Percentiles rank a stretch among this genome's conserved stretches.
Evolutionary conservation across 23 red algal species (phyloP).

Genomic region (Cyanidioschyzon merolae): DNA sequence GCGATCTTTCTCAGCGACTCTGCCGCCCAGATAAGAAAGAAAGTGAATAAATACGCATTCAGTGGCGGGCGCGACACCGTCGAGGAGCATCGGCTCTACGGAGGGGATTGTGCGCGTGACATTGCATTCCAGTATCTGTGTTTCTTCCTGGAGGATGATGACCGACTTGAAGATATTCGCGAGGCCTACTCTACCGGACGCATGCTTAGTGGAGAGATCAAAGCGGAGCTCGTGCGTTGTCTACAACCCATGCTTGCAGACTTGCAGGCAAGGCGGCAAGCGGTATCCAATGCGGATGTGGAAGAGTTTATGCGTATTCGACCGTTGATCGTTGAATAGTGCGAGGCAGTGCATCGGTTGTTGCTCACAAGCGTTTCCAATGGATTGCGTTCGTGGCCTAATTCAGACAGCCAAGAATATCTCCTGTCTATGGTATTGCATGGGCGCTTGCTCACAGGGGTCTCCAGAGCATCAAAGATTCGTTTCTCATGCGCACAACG

Average conservation of each 20-base stretch:
- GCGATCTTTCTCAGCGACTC: conserved; percentile 89
- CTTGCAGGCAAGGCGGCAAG: conserved; percentile 48
- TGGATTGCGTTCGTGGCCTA: not conserved
- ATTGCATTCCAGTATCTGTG: conserved; percentile 82
- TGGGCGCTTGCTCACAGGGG: no score
- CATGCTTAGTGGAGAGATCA: conserved; percentile 95
- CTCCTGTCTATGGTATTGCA: no score
- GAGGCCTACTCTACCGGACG: conserved; percentile 48
- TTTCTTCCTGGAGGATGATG: conserved; percentile 90
- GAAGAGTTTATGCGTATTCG: conserved; percentile 45
- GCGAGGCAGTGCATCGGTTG: not conserved
- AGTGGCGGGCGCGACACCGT: conserved; percentile 82
- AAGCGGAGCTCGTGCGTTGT: conserved; percentile 56
- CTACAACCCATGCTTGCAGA: conserved; percentile 58
- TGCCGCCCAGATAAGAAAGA: conserved; percentile 69
- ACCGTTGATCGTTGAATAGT: conserved; percentile 43
- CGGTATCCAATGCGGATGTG: conserved; percentile 43
- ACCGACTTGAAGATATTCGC: conserved; percentile 49
- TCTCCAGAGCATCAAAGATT: no score
- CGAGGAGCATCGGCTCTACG: conserved; percentile 82
- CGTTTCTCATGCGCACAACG: no score
- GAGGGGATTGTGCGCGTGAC: conserved; percentile 62
- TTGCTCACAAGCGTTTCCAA: no score
- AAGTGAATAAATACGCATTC: conserved; percentile 97
- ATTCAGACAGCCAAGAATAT: no score